Evolutionary conservation across 2,329 filamentous ascomycete genomes (phyloP), one percentile per base, ranked within the genome.

Genomic region (Leptographium wingfieldii): DNA sequence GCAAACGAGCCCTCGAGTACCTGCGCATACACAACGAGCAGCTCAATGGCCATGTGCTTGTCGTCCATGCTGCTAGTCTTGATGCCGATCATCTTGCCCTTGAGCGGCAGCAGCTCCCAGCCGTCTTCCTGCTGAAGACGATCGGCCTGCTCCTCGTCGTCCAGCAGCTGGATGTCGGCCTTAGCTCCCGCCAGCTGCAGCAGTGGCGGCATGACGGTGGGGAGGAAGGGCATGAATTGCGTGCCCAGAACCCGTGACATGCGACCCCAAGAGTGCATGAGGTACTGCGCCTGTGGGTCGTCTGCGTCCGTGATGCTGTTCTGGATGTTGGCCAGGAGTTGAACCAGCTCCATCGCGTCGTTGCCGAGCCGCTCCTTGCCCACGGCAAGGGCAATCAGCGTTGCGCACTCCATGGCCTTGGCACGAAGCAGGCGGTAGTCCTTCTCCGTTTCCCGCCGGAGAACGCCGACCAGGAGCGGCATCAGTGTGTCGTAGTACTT

Each of bases 341-440:
- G 86, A 25, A 97, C 92, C 49, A 99, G 79, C 51, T 85, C 87
- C 74, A 94, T 80, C 4, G 92, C 92, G 73, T 99, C 92, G 64
- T 82, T 80, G 11, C 90, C 92, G 73, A 99, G 90, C 63, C 89
- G 88, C 67, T 95, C 89, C 73, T 95, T 94, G 58, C 94, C 94
- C 62, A 99, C 94, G 35, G 94, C 94, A 59, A 99, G 78, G 38
- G 94, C 90, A 68, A 99, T 99, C 52, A 99, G 77, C 9, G 94
- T 99, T 22, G 94, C 92, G 70, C 94, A 99, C 74, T 99, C 94
- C 94, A 99, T 99, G 3, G 94, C 94, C 78, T 99, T 99, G 56
- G 94, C 94, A 61, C 92, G 84, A 48, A 99, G 81, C 55, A 97
- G 77, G 59, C 92, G 83, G 73, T 92, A 92, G 69, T 99, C 94